Evolutionary conservation across 2,329 filamentous ascomycete genomes (phyloP).

Genomic region (Bipolaris zeicola): DNA sequence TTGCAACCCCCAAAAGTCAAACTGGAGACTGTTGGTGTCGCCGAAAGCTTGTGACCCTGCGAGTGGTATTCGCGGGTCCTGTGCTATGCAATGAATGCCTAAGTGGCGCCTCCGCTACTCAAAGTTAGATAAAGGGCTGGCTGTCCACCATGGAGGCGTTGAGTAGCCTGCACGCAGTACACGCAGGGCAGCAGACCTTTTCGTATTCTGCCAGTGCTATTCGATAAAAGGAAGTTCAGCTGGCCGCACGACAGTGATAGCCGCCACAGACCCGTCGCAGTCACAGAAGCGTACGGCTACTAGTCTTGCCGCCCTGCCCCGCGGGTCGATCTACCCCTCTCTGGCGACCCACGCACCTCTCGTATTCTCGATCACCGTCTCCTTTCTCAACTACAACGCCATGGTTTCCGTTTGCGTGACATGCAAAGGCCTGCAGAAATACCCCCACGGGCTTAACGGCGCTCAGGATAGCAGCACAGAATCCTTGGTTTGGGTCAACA

Average conservation of each 20-base stretch:
- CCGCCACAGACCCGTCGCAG: slow-evolving; percentile 4
- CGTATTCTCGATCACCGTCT: slow-evolving; percentile 6
- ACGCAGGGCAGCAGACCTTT: slow-evolving; percentile 5
- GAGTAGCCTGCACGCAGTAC: slow-evolving; percentile 13
- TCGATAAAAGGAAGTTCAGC: slow-evolving; percentile 14
- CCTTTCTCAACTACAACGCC: slow-evolving; percentile 7
- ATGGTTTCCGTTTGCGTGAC: slow-evolving; percentile 42
- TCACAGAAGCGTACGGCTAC: slow-evolving; percentile 3
- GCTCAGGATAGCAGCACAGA: slow-evolving; percentile 21
- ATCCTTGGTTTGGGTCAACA: slow-evolving; percentile 34
- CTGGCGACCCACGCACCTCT: slow-evolving; percentile 11
- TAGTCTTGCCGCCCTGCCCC: slow-evolving; percentile 19
- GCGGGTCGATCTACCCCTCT: slow-evolving; percentile 18
- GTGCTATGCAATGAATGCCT: slow-evolving; percentile 1
- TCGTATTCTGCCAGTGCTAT: slow-evolving; percentile 2
- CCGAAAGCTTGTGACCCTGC: slow-evolving; percentile 4
- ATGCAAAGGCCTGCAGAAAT: slow-evolving; percentile 44
- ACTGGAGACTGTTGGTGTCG: background rate
- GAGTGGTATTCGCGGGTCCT: background rate
- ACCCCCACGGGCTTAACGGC: slow-evolving; percentile 27
- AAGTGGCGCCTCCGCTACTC: slow-evolving; percentile 7
- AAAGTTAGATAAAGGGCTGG: slow-evolving; percentile 9
- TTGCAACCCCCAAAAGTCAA: background rate
- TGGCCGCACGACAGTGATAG: slow-evolving; percentile 12
- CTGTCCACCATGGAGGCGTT: background rate